Evolutionary conservation across 2,329 filamentous ascomycete genomes (phyloP), one percentile per base, ranked within the genome.

Genomic region (Colletotrichum agaves): DNA sequence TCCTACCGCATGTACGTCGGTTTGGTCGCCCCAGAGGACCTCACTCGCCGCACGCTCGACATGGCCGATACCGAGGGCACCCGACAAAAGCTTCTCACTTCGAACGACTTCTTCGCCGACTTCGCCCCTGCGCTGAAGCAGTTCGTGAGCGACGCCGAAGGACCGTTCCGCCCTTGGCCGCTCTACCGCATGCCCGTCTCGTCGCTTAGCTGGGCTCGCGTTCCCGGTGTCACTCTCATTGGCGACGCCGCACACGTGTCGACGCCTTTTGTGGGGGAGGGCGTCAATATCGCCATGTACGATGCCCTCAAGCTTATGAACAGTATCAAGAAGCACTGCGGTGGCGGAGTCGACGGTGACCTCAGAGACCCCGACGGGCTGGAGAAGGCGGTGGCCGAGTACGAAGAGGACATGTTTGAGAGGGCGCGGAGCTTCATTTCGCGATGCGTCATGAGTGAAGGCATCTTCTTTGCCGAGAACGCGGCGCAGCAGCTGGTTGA

Each of bases 251-350:
- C 62, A 17, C 62, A 65, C 21, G 56, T 61, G 7, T 52, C 57
- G 3, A 65, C 62, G 8, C 62, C 62, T 3, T 65, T 65, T n/a
- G 46, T 55, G 12, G 62, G 62, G 3, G 56, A 65, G n/a, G 62
- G 62, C 6, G 62, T 61, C 12, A 65, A 65, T 4, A 39, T 61
- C 13, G 62, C 62, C 11, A 65, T 65, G 62, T 21, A 46, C 7
- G 57, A 65, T 31, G 57, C 62, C 4, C 46, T 61, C 27, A 47
- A 46, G n/a, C 57, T 65, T 3, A 31, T 47, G 1, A 31, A 63
- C n/a, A 63, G 53, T 10, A 59, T 63, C 35, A 19, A 23, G 4
- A 35, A 35, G 3, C 53, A 59, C 19, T 63, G 53, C 44, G 7
- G 10, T 0, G 12, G 35, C 39, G 13, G 27, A 3, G 27, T 53